Base-by-base conservation (phyloP, 2,329 filamentous ascomycete species). In the Bretziella fagacearum region DNA sequence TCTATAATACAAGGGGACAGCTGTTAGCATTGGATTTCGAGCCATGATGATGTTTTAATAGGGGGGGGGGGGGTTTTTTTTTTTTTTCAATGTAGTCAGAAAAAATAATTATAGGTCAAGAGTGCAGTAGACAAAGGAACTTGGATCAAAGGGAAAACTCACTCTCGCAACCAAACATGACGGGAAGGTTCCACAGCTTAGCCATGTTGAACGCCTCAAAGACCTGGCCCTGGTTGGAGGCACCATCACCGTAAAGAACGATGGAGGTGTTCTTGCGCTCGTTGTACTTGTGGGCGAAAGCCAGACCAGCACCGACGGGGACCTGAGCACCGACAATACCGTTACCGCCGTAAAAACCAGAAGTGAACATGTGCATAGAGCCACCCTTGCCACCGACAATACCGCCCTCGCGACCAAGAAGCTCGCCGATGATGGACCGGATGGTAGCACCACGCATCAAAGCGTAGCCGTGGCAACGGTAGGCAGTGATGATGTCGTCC, bases 141-240 rank as follows among this genome's bases (percentile, higher is more conserved):
- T 6, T 17, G 7, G 32, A 39, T 17, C 20, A 1, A 22, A 47
- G 7, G 8, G 20, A 20, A 36, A 23, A 77, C 85, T 64, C 70
- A 94, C 87, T 98, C 74, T 98, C 91, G 66, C 91, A 98, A 57
- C 85, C 87, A 62, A 98, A 98, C 56, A 98, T 81, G 56, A 87
- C 77, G 47, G 91, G 91, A 41, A 98, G 73, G 58, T 91, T 87
- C 91, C 91, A 98, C 56, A 98, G 79, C 77, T 96, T 96, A 54
- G 91, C 91, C 91, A 98, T 98, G 80, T 98, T 98, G 78, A 93
- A 98, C 53, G 91, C 87, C 74, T 98, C 91, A 60, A 98, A 98
- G 58, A 98, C 91, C 69, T 98, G 91, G 55, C 91, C 91, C 73
- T 98, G 91, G 74, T 98, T 98, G 73, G 81, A 84, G 55, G 91